A percentile compares a stretch with the other conserved stretches of the same genome.
Evolutionary conservation across 2,329 filamentous ascomycete genomes (phyloP).

Genomic region (Pseudonectria buxi): DNA sequence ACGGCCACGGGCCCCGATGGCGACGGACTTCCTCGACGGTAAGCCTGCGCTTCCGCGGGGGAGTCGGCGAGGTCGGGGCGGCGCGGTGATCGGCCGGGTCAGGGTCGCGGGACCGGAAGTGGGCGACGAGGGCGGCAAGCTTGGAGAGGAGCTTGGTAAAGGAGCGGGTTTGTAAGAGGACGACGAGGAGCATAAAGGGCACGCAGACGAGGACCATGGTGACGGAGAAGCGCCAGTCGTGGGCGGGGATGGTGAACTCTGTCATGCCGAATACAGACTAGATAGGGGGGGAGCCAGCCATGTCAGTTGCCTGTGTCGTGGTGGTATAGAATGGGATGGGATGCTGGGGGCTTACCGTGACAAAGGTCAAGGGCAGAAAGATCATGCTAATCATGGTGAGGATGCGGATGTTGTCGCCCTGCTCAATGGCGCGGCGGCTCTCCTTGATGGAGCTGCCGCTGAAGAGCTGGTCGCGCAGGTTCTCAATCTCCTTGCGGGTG

Average conservation of each 20-base stretch:
- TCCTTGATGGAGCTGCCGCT: slow-evolving; percentile 57
- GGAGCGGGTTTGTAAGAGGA: slow-evolving; percentile 37
- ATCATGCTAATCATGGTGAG: slow-evolving; percentile 55
- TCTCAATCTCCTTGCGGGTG: slow-evolving; percentile 47
- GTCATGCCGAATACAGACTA: slow-evolving; percentile 50
- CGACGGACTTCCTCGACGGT: too few species aligned
- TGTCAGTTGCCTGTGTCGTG: slow-evolving; percentile 1
- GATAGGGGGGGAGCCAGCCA: not conserved
- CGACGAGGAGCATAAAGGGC: slow-evolving; percentile 42
- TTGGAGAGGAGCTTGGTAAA: slow-evolving; percentile 25
- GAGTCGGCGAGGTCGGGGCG: too few species aligned
- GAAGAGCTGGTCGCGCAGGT: slow-evolving; percentile 55
- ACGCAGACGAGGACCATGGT: slow-evolving; percentile 61
- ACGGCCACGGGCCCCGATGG: too few species aligned
- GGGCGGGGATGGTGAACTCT: slow-evolving; percentile 33
- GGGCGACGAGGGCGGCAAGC: slow-evolving; percentile 5
- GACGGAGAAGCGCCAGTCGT: slow-evolving; percentile 39
- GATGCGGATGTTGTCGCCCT: slow-evolving; percentile 56
- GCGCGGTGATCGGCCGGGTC: too few species aligned
- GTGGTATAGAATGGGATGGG: not conserved
- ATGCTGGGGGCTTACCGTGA: slow-evolving; percentile 35
- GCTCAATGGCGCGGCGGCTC: slow-evolving; percentile 53
- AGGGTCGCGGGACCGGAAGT: too few species aligned
- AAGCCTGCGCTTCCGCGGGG: too few species aligned
- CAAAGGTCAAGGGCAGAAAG: slow-evolving; percentile 55